Conservation (phyloP, 2,329 filamentous ascomycete species). For the Thelonectria discophora region DNA sequence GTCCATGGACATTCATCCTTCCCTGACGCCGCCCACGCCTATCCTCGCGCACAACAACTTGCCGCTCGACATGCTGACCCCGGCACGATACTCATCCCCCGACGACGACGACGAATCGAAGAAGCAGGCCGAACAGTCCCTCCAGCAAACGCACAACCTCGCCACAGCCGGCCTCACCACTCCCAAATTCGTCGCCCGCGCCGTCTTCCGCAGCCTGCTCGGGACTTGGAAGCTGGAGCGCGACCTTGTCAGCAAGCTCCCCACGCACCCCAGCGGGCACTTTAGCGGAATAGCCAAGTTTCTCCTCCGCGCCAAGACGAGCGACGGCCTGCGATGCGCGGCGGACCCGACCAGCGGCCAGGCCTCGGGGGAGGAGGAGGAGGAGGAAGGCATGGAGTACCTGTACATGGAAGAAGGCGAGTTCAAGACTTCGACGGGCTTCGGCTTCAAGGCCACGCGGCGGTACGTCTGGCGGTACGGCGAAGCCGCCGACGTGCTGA, state of each 20-base stretch:
- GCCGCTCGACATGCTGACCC: conserved; percentile 64
- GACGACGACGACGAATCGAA: conserved; percentile 49
- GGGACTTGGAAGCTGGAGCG: conserved; percentile 74
- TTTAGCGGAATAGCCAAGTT: conserved; percentile 74
- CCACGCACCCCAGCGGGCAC: conserved; percentile 69
- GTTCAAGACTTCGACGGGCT: conserved; percentile 65
- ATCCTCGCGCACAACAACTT: conserved; percentile 52
- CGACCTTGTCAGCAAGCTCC: conserved; percentile 61
- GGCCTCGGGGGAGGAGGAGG: conserved; percentile 25
- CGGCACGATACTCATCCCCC: conserved; percentile 60
- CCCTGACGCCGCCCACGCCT: conserved; percentile 37
- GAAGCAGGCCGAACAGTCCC: conserved; percentile 53
- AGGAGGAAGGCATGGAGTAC: conserved; percentile 64
- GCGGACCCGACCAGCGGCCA: conserved; percentile 29
- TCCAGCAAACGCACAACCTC: conserved; percentile 56
- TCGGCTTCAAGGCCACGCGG: conserved; percentile 67
- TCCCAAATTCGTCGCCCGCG: conserved; percentile 66
- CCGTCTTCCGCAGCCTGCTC: conserved; percentile 75
- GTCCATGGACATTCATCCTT: conserved; percentile 56
- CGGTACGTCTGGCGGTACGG: conserved; percentile 79
- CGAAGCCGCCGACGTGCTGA: conserved; percentile 66
- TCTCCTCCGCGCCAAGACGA: conserved; percentile 67
- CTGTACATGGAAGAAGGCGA: conserved; percentile 74
- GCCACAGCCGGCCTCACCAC: conserved; percentile 53
- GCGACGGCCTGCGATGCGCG: conserved; percentile 55